A percentile compares a stretch with the other conserved stretches of the same genome.
Evolutionary conservation across 441 rosid genomes (phyloP).

Genomic region (Erodium trifolium): DNA sequence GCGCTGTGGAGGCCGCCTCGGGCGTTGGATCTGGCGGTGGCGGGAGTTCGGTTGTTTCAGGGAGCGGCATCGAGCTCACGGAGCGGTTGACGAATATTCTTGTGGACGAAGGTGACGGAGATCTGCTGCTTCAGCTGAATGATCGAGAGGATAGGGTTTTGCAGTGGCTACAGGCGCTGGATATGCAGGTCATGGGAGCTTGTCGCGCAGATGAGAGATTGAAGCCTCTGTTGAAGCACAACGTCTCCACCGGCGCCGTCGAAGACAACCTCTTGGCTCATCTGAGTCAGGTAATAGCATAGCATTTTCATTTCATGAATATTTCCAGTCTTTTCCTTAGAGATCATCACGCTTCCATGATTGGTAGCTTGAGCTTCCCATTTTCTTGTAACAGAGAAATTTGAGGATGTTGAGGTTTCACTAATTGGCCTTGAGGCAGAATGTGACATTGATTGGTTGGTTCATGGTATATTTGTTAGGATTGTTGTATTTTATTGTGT

Average conservation of each 20-base stretch:
- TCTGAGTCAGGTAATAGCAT: conserved; percentile 58
- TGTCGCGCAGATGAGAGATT: conserved; percentile 90
- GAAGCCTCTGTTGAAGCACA: conserved; percentile 76
- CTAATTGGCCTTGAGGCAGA: too few relatives aligned
- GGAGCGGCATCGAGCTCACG: conserved; percentile 34
- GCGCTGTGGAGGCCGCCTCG: conserved; percentile 24
- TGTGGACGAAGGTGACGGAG: conserved; percentile 47
- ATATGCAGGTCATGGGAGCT: conserved; percentile 84
- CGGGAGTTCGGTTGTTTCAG: conserved; percentile 14
- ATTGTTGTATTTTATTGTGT: neutral
- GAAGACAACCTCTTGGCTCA: conserved; percentile 75
- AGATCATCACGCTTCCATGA: too few relatives aligned
- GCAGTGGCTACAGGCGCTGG: conserved; percentile 82
- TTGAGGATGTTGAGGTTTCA: neutral
- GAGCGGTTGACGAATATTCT: conserved; percentile 50
- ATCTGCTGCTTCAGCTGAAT: conserved; percentile 51
- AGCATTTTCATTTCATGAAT: neutral
- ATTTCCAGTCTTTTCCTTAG: too few relatives aligned
- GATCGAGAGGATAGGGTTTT: conserved; percentile 66
- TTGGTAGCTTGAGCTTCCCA: too few relatives aligned
- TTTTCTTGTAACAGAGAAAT: neutral
- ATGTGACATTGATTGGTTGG: neutral
- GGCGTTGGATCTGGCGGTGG: conserved; percentile 27
- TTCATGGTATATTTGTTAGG: neutral
- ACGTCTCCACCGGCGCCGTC: conserved; percentile 48